phyloP scores from a whole-genome alignment of 495 filamentous ascomycete genomes.

The Poronia punctata region DNA sequence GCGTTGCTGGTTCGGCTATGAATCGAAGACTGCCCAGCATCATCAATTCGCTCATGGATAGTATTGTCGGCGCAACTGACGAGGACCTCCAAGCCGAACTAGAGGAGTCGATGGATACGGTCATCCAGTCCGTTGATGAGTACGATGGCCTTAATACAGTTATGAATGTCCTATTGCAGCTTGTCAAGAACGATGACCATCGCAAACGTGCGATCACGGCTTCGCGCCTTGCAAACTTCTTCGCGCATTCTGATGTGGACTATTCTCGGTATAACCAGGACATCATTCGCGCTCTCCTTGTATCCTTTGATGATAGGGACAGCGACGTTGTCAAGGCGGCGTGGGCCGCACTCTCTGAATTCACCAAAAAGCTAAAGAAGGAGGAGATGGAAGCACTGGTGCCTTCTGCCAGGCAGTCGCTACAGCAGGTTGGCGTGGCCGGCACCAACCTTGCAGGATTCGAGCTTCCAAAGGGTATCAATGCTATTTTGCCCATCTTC shows the following conservation, averaged over 20 bases:
- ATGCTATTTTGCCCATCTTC: conserved; percentile 93
- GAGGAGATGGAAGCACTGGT: conserved; percentile 98
- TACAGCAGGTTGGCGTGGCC: conserved; percentile 81
- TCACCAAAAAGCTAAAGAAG: conserved; percentile 85
- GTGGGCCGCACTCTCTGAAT: conserved; percentile 80
- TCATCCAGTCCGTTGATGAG: conserved; percentile 89
- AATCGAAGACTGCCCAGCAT: conserved; percentile 82
- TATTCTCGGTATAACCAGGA: conserved; percentile 93
- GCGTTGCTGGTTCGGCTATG: conserved; percentile 84
- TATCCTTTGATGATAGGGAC: conserved; percentile 87
- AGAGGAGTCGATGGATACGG: conserved; percentile 71
- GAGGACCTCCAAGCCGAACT: conserved; percentile 68
- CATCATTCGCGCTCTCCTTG: conserved; percentile 77
- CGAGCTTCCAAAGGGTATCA: conserved; percentile 93
- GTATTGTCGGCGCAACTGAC: conserved; percentile 72
- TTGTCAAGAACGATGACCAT: conserved; percentile 91
- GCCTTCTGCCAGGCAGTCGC: conserved; percentile 70
- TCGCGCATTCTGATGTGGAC: conserved; percentile 71
- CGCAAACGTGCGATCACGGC: conserved; percentile 70
- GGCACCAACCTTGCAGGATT: conserved; percentile 85
- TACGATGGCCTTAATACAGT: conserved; percentile 89
- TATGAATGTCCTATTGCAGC: conserved; percentile 82
- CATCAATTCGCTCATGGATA: conserved; percentile 88
- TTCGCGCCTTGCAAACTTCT: conserved; percentile 81
- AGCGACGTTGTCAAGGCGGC: conserved; percentile 81